Percentiles rank a stretch among this genome's conserved stretches.
Evolutionary conservation across 2,329 filamentous ascomycete species (phyloP).

Genomic region (Arthrobotrys pseudoclavata): DNA sequence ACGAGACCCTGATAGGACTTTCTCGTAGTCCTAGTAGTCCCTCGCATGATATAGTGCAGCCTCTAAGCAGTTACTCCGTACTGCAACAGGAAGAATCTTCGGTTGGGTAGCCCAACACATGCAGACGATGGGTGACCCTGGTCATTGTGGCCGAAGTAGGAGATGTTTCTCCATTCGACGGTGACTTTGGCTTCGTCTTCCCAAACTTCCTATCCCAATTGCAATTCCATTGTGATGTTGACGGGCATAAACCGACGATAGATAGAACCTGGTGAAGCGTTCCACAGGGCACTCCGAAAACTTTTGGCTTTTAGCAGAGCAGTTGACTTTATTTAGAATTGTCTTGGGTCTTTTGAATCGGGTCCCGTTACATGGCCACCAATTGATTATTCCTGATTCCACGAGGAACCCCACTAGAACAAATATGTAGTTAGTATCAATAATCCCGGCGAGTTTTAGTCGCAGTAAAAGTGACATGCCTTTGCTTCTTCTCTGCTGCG

Average conservation of each 20-base stretch:
- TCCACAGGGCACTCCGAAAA: background rate
- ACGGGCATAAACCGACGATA: background rate
- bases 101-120: constrained; percentile 33
- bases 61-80: constrained; percentile 12
- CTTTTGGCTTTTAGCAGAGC: constrained; percentile 1
- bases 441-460: constrained; percentile 40
- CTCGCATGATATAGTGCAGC: constrained; percentile 1
- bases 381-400: constrained; percentile 5
- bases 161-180: constrained; percentile 34
- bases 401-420: constrained; percentile 23
- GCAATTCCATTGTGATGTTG: background rate
- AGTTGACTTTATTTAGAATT: constrained; percentile 26
- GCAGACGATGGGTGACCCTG: constrained; percentile 17
- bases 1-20: constrained; percentile 44
- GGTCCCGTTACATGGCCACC: constrained; percentile 19
- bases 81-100: constrained; percentile 19
- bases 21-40: constrained; percentile 10
- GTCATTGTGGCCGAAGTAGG: constrained; percentile 27
- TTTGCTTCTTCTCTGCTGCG: constrained; percentile 51
- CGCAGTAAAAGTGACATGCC: constrained; percentile 1
- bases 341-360: background rate
- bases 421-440: constrained; percentile 8
- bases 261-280: background rate
- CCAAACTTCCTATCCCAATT: background rate
- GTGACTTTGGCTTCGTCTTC: constrained; percentile 9